Conservation (phyloP, 1,284 basidiomycete species). For the Heterobasidion irregulare region DNA sequence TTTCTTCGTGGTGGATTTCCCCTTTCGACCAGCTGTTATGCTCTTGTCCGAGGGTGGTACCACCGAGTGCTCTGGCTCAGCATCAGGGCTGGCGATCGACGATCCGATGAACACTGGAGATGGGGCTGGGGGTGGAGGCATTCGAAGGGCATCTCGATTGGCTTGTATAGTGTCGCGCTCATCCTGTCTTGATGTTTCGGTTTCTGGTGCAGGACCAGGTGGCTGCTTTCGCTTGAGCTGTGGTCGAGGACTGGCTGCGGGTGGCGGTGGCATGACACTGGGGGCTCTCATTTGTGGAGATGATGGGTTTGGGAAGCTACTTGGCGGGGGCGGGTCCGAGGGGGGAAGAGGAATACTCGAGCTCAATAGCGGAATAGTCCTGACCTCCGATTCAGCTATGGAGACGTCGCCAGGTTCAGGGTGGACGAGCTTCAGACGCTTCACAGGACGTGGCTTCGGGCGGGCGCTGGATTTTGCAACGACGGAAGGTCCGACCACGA, state of each 20-base stretch:
- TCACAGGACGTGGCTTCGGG: conserved; percentile 8
- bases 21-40: conserved; percentile 11
- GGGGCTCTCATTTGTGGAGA: not conserved
- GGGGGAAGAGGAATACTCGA: conserved; percentile 24
- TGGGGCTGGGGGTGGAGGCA: conserved; percentile 8
- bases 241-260: conserved; percentile 14
- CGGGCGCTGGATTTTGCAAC: not conserved
- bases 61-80: not conserved
- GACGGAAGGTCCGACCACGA: conserved; percentile 5
- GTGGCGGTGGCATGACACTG: conserved; percentile 17
- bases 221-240: conserved; percentile 19
- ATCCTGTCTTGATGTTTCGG: conserved; percentile 7
- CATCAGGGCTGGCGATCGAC: conserved; percentile 6
- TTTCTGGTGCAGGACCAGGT: conserved; percentile 4
- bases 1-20: conserved; percentile 9
- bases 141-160: not conserved
- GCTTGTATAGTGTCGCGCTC: not conserved
- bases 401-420: not conserved
- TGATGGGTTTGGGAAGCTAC: conserved; percentile 4
- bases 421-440: conserved; percentile 11
- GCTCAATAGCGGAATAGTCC: conserved; percentile 19
- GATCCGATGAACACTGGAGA: conserved; percentile 13
- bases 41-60: conserved; percentile 10
- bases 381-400: conserved; percentile 16
- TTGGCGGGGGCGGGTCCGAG: conserved; percentile 18